Conservation (phyloP, 345 rosid species). For the Psidium guajava region DNA sequence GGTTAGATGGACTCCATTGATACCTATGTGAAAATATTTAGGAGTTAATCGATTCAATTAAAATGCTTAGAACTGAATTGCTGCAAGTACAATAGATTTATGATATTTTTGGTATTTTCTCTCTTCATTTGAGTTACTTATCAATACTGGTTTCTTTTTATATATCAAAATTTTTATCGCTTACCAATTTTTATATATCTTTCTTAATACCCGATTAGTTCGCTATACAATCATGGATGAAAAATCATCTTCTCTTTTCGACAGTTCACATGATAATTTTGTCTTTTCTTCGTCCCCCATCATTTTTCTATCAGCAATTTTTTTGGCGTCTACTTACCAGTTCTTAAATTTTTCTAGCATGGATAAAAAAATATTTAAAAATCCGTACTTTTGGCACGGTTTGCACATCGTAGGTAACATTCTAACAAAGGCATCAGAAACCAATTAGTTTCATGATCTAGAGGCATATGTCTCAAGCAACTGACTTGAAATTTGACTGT, state of each 20-base stretch:
- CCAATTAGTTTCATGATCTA: neutral
- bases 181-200: neutral
- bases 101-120: no score
- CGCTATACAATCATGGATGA: neutral
- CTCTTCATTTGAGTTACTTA: neutral
- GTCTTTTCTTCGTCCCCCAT: rapidly evolving
- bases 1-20: no score
- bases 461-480: neutral
- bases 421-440: neutral
- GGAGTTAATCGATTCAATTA: no score
- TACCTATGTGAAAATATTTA: no score
- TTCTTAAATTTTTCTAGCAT: neutral
- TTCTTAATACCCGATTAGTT: neutral
- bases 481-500: neutral
- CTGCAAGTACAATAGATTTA: no score
- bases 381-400: neutral
- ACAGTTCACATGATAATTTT: neutral
- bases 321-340: neutral
- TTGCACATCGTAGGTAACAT: neutral
- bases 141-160: neutral
- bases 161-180: neutral
- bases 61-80: no score
- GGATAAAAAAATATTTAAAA: neutral
- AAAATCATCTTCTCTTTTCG: neutral
- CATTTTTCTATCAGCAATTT: rapidly evolving